Percentiles rank a stretch among this genome's conserved stretches.
Evolutionary conservation across 352 stramenopile genomes (phyloP).

Genomic region (Globisporangium heterothallicum): DNA sequence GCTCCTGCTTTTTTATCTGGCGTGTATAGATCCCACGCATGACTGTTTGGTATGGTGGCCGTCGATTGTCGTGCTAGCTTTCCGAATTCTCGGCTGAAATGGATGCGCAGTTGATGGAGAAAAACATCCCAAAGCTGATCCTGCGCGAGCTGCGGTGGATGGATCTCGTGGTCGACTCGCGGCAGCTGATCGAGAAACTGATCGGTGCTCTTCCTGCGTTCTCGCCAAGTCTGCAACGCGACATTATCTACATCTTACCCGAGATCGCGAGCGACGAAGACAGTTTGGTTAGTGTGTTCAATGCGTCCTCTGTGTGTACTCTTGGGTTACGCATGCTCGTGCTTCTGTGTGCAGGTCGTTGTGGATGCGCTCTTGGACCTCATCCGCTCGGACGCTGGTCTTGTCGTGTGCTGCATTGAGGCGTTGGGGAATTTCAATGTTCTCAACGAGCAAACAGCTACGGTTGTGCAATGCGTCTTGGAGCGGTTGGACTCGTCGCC

Average conservation of each 20-base stretch:
- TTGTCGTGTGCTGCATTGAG: conserved; percentile 57
- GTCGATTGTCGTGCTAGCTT: conserved; percentile 13
- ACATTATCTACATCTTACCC: conserved; percentile 65
- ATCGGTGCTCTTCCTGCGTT: conserved; percentile 40
- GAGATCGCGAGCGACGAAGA: conserved; percentile 56
- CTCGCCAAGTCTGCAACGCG: conserved; percentile 36
- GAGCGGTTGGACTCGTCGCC: conserved; percentile 46
- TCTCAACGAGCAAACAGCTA: conserved; percentile 28
- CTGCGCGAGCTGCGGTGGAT: conserved; percentile 62
- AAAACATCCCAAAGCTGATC: conserved; percentile 55
- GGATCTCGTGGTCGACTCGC: conserved; percentile 39
- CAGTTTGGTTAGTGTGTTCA: conserved; percentile 12
- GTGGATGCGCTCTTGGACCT: conserved; percentile 49
- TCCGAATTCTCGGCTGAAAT: conserved; percentile 37
- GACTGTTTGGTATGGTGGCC: no score
- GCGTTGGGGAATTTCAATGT: conserved; percentile 63
- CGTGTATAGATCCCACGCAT: no score
- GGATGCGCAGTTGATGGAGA: conserved; percentile 33
- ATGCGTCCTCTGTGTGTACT: neutral
- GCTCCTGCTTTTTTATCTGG: neutral
- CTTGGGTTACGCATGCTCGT: neutral
- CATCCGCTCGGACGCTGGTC: conserved; percentile 35
- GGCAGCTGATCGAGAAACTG: conserved; percentile 47
- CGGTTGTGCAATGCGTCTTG: conserved; percentile 36
- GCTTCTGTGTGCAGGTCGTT: conserved; percentile 19